Percentiles rank a stretch among this genome's conserved stretches.
phyloP scores from a whole-genome alignment of 2,329 filamentous ascomycete genomes.

The Akanthomyces muscarius region DNA sequence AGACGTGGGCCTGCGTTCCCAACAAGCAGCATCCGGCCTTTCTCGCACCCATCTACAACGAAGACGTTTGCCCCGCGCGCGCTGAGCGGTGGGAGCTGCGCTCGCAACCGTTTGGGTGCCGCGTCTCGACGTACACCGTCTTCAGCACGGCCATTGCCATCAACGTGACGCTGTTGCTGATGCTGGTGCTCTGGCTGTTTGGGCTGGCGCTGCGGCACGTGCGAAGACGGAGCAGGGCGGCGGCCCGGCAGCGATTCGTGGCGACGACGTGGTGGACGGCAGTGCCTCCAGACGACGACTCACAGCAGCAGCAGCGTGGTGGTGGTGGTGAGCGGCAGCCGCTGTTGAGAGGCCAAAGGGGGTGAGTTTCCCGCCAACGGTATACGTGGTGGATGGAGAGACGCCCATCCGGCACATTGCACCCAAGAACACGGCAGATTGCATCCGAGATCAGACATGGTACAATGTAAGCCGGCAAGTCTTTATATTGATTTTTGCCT shows the following conservation, averaged over 20 bases:
- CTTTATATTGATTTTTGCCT: not conserved
- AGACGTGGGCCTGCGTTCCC: conserved; percentile 54
- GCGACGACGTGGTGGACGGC: conserved; percentile 7
- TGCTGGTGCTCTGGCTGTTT: conserved; percentile 24
- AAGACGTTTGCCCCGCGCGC: conserved; percentile 50
- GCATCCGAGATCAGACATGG: not conserved
- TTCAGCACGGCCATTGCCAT: conserved; percentile 28
- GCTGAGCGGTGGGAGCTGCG: conserved; percentile 39
- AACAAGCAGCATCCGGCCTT: conserved; percentile 41
- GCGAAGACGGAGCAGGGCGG: not conserved
- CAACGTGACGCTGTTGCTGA: conserved; percentile 26
- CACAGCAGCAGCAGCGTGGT: not conserved
- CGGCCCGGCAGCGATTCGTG: not conserved
- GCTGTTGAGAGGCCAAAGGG: conserved; percentile 18
- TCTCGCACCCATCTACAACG: conserved; percentile 49
- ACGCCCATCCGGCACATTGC: not conserved
- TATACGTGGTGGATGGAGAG: not conserved
- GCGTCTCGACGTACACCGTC: conserved; percentile 33
- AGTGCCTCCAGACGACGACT: not conserved
- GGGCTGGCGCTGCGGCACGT: conserved; percentile 4
- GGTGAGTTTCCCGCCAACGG: conserved; percentile 8
- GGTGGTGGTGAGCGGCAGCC: conserved; percentile 20
- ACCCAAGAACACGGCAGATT: not conserved
- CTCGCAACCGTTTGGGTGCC: conserved; percentile 33
- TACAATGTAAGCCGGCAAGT: not conserved